Conservation (phyloP, 768 basidiomycete species). For the Hericium alpestre region DNA sequence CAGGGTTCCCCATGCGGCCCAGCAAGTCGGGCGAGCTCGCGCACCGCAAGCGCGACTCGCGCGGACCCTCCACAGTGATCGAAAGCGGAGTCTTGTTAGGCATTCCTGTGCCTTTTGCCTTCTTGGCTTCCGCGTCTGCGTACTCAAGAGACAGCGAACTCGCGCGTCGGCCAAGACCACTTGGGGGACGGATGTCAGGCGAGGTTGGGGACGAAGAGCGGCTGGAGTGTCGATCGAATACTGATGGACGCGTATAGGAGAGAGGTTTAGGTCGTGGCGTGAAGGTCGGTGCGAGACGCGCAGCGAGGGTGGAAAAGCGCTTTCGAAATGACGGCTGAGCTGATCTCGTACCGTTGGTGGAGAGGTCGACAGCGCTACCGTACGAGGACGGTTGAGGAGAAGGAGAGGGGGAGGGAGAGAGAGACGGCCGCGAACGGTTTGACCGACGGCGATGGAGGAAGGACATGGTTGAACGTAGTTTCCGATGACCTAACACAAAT, state of each 20-base stretch:
- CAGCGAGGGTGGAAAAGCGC: neutral
- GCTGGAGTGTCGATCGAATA: conserved; percentile 2
- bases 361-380: neutral
- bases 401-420: neutral
- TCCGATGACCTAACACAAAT: too few species aligned
- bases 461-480: too few species aligned
- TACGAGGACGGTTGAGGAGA: neutral
- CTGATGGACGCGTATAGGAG: neutral
- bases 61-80: neutral
- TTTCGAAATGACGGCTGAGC: neutral
- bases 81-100: neutral
- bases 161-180: conserved; percentile 14
- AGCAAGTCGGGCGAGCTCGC: neutral
- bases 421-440: neutral
- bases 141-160: conserved; percentile 4
- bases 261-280: neutral
- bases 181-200: conserved; percentile 13
- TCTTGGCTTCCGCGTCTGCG: too few species aligned
- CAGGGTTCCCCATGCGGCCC: neutral
- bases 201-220: conserved; percentile 13
- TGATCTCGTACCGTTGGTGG: neutral
- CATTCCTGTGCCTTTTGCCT: too few species aligned
- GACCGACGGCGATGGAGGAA: conserved; percentile 2
- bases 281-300: neutral
- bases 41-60: conserved; percentile 5